Evolutionary conservation across 2,329 filamentous ascomycete genomes (phyloP), one percentile per base, ranked within the genome.

Genomic region (Orbilia ellipsospora): DNA sequence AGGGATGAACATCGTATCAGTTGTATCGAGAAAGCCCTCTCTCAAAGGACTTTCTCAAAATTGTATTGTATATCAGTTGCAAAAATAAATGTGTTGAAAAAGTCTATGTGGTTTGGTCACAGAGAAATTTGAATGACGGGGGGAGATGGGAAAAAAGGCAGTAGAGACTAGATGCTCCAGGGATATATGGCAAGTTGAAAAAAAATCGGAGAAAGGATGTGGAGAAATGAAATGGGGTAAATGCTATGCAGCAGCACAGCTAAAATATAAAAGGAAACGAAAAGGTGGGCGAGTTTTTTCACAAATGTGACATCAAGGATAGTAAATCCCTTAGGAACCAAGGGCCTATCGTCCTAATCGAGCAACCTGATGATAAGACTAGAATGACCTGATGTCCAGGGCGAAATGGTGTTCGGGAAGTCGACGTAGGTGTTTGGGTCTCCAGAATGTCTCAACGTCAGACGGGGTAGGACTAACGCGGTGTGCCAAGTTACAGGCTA

Each of bases 351-450:
- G 15, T 48, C 56, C 48, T 56, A 26, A 62, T 42, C 51, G 45
- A 51, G 51, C 52, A 68, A 50, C 57, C 72, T 74, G 72, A 75
- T 55, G 65, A 68, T 75, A 75, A 75, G 52, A 59, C 72, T 68
- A 75, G 56, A 75, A 75, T 75, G 72, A 61, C 65, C 64, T 64
- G 64, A 75, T 65, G 64, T 63, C 61, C 31, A 20, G 52, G 65
- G 50, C 36, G 36, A 69, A 68, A 28, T 56, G 18, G 50, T 28
- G 60, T 52, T 56, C 66, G 63, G 56, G 63, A 44, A 28, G 50
- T 28, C 31, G 55, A 16, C 31, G 10, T 52, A 13, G 20, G 50
- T n/a, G 54, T 55, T 60, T 65, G 64, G 61, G 64, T 54, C 48
- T 23, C 62, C 20, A 57, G 44, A 63, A 50, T 63, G 57, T 67